These are phyloP conservation scores for Cicer bijugum DNA, from an alignment of 306 rosid genomes.

Conservation along the genomic window DNA sequence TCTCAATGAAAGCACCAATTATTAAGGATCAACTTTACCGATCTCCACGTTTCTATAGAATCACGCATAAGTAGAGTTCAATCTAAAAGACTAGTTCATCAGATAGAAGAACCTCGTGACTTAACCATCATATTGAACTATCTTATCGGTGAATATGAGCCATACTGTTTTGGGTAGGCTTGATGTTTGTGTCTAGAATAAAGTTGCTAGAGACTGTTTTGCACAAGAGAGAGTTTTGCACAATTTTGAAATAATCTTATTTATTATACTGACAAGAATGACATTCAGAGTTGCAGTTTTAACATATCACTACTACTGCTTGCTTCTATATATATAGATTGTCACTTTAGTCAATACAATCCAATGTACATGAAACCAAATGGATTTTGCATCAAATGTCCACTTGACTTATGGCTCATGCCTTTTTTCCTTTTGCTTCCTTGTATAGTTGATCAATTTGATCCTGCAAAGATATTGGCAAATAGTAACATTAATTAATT, in stretches of 20 bases:
- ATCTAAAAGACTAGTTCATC: no score
- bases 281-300: conserved; percentile 4
- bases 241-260: conserved; percentile 24
- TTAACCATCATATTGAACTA: no score
- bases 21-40: no score
- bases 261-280: conserved; percentile 1
- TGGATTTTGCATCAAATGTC: conserved; percentile 29
- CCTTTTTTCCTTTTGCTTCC: conserved; percentile 67
- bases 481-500: background rate
- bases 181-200: background rate
- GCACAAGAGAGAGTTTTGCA: background rate
- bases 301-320: background rate
- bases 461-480: conserved; percentile 55
- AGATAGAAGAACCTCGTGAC: no score
- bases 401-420: conserved; percentile 42
- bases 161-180: no score
- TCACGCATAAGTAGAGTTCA: no score
- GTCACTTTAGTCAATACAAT: conserved; percentile 16
- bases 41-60: no score
- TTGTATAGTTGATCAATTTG: conserved; percentile 62
- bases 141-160: no score
- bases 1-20: no score
- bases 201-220: background rate
- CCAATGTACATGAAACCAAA: conserved; percentile 41
- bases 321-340: conserved; percentile 19